Evolutionary conservation across 2,329 filamentous ascomycete species (phyloP).

Genomic region (Clonostachys solani): DNA sequence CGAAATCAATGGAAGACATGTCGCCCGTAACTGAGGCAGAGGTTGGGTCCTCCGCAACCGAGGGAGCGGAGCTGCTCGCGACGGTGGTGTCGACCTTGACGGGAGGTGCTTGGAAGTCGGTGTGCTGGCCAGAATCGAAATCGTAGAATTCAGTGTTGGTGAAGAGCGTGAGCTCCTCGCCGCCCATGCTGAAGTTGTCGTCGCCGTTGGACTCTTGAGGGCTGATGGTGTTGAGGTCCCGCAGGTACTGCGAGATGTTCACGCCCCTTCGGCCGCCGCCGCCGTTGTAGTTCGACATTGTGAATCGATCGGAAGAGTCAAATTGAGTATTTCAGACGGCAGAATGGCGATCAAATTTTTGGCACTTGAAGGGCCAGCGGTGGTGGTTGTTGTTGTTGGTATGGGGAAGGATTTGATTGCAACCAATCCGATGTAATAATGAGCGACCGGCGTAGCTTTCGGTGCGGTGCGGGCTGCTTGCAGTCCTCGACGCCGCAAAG

Average conservation of each 20-base stretch:
- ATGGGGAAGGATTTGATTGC: no score
- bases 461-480: no score
- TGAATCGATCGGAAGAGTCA: neutral
- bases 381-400: no score
- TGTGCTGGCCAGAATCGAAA: constrained; percentile 63
- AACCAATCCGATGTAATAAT: no score
- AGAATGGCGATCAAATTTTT: no score
- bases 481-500: no score
- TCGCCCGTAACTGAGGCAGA: constrained; percentile 38
- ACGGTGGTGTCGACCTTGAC: constrained; percentile 30
- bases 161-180: constrained; percentile 73
- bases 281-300: constrained; percentile 67
- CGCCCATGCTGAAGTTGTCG: constrained; percentile 54
- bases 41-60: constrained; percentile 25
- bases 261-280: constrained; percentile 68
- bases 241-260: constrained; percentile 87
- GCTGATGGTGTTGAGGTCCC: constrained; percentile 74
- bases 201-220: constrained; percentile 51
- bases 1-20: constrained; percentile 43
- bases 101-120: constrained; percentile 48
- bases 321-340: neutral
- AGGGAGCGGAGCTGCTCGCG: constrained; percentile 22
- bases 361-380: no score
- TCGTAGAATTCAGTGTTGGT: constrained; percentile 82
- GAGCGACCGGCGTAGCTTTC: no score